Base-by-base conservation (phyloP, 2,329 filamentous ascomycete species). In the Beauveria medogensis region DNA sequence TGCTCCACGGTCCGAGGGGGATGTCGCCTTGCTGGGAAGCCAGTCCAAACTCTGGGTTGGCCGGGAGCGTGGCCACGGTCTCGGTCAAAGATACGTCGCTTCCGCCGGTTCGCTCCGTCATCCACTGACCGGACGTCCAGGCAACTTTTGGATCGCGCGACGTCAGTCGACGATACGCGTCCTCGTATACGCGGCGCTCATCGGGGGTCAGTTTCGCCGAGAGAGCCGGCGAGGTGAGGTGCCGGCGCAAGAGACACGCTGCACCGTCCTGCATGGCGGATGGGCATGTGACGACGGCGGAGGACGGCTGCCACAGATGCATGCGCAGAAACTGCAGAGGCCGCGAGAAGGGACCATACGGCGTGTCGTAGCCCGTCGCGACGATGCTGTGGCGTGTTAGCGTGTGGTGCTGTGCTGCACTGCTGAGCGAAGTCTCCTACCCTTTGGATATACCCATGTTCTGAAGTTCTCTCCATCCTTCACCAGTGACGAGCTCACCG, bases 71-170 rank as follows among this genome's bases (percentile, higher is more conserved):
- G 3, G 86, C 85, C 5, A 82, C 72, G 0, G 87, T 90, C 71
- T 91, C 87, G 0, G 85, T 89, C 43, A 80, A 78, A 3, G 83
- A 84, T 1, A 90, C 85, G 66, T 91, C 88, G 64, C 85, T 88
- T 0, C 87, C 88, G 2, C 87, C 87, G 0, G 80, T 78, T 2
- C 87, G 78, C 66, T 90, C 87, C 0, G 88, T 91, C 88, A 91
- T 90, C 88, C 88, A 91, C 69, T 91, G 88, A 0, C 87, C 87
- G 46, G 82, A 88, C 0, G 87, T 91, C 88, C 87, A 91, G 0
- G 83, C 82, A 20, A 72, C 65, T 4, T 34, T 48, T 0, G 72
- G 67, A 26, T 87, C 77, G 5, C 81, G 75, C 4, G 80, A 82
- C 1, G 75, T 82, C 3, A 89, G 73, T 14, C 80, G 79, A 6